These are phyloP conservation scores for Epicoccum sorghinum DNA, from an alignment of 2,329 filamentous ascomycete species.

Conservation along the genomic window DNA sequence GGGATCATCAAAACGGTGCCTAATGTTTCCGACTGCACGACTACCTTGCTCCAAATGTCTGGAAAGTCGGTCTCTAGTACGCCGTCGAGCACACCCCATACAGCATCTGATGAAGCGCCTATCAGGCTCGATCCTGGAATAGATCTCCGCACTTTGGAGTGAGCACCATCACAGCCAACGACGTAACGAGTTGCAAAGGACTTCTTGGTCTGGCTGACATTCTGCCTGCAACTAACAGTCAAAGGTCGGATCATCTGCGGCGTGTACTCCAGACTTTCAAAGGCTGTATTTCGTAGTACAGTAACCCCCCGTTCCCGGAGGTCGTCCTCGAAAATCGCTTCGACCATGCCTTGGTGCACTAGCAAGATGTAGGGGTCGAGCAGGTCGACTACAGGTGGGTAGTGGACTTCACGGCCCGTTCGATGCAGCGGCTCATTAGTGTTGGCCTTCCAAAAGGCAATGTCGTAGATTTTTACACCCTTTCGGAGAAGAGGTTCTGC, in stretches of 20 bases:
- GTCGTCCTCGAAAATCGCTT: constrained; percentile 72
- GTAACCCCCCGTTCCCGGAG: constrained; percentile 67
- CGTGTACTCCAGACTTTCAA: constrained; percentile 57
- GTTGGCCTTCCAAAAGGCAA: constrained; percentile 67
- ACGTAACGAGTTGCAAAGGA: constrained; percentile 66
- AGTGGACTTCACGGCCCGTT: constrained; percentile 70
- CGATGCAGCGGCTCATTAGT: constrained; percentile 58
- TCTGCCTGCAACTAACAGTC: constrained; percentile 51
- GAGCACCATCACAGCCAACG: constrained; percentile 75
- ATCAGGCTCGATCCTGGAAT: constrained; percentile 58
- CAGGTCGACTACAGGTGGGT: constrained; percentile 60
- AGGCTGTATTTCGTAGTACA: constrained; percentile 69
- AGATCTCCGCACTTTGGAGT: constrained; percentile 71
- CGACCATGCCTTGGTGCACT: constrained; percentile 76
- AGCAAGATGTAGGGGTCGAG: constrained; percentile 61
- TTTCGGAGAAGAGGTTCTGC: constrained; percentile 70
- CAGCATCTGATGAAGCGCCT: constrained; percentile 60
- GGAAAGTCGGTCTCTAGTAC: constrained; percentile 74
- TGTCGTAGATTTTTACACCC: constrained; percentile 75
- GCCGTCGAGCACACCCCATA: constrained; percentile 76
- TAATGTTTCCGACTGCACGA: constrained; percentile 69
- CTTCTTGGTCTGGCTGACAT: constrained; percentile 44
- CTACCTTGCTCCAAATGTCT: constrained; percentile 76
- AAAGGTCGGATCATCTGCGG: constrained; percentile 47
- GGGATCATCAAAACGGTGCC: constrained; percentile 77